These are phyloP conservation scores for Trichosanthes cucumerina DNA, from an alignment of 306 rosid species.

Conservation along the genomic window DNA sequence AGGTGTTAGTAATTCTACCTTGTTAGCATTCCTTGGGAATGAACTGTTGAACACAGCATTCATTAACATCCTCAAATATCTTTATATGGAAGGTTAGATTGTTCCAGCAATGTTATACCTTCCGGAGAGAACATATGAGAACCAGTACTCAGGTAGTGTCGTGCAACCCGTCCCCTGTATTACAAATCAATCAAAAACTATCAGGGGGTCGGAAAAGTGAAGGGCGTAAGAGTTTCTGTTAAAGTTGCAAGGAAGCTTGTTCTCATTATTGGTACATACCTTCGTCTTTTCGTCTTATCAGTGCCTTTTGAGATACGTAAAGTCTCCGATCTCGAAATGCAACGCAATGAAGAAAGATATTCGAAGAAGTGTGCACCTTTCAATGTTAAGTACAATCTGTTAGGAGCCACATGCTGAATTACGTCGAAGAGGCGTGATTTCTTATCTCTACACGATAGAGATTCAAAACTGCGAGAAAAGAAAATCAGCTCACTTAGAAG, in stretches of 20 bases:
- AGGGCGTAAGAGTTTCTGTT: background rate
- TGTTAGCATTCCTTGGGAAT: constrained; percentile 14
- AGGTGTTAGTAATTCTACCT: constrained; percentile 12
- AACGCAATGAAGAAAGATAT: constrained; percentile 61
- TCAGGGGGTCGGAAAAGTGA: constrained; percentile 11
- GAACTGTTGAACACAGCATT: constrained; percentile 17
- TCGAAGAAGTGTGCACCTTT: constrained; percentile 47
- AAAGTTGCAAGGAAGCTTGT: constrained; percentile 11
- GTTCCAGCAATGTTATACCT: constrained; percentile 49
- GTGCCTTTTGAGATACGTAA: constrained; percentile 39
- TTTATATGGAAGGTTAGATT: constrained; percentile 25
- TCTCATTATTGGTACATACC: constrained; percentile 28
- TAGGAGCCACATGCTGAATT: constrained; percentile 45
- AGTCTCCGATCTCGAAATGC: constrained; percentile 59
- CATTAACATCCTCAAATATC: constrained; percentile 13
- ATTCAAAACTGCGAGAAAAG: background rate
- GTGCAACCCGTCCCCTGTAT: constrained; percentile 48
- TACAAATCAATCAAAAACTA: constrained; percentile 11
- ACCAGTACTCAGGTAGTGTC: constrained; percentile 63
- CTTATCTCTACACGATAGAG: constrained; percentile 35
- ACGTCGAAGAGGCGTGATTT: constrained; percentile 26
- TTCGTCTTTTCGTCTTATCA: constrained; percentile 36
- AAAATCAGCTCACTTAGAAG: background rate
- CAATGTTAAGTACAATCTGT: constrained; percentile 29
- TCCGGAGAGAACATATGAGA: constrained; percentile 41